phyloP scores from a whole-genome alignment of 495 filamentous ascomycete genomes.

The Xylaria nigripes region DNA sequence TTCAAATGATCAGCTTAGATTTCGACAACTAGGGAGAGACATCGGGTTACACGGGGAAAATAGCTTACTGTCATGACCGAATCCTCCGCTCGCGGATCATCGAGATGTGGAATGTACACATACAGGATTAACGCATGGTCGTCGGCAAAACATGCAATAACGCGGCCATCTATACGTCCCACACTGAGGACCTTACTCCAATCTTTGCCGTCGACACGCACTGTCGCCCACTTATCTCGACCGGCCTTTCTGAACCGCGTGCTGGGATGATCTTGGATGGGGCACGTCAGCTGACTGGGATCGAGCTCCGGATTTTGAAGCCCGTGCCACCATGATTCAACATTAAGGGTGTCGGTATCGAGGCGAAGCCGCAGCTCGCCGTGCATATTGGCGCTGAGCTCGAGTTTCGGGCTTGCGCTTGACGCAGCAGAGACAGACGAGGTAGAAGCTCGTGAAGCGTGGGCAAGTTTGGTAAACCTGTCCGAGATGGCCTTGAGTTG shows the following conservation, averaged over 20 bases:
- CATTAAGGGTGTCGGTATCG: constrained; percentile 68
- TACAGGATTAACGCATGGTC: constrained; percentile 88
- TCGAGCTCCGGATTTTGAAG: constrained; percentile 80
- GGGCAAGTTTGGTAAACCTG: constrained; percentile 75
- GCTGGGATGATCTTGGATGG: constrained; percentile 65
- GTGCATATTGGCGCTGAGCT: constrained; percentile 82
- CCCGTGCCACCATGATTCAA: constrained; percentile 72
- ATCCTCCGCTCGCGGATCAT: not conserved
- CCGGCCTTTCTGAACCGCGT: constrained; percentile 54
- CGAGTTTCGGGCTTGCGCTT: constrained; percentile 49
- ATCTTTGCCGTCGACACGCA: constrained; percentile 83
- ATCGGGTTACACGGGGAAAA: not conserved
- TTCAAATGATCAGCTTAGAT: not conserved
- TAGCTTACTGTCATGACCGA: not conserved
- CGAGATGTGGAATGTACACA: constrained; percentile 58
- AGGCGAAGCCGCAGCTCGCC: constrained; percentile 72
- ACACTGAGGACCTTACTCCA: constrained; percentile 87
- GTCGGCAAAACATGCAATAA: constrained; percentile 75
- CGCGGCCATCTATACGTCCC: constrained; percentile 76
- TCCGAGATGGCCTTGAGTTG: constrained; percentile 89
- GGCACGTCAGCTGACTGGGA: constrained; percentile 55
- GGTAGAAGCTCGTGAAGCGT: constrained; percentile 28
- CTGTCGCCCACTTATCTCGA: constrained; percentile 68
- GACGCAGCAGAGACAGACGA: constrained; percentile 6
- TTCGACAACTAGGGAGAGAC: not conserved